These are phyloP conservation scores for Pterulicium gracile DNA, from an alignment of 1,284 basidiomycete genomes.

Conservation along the genomic window DNA sequence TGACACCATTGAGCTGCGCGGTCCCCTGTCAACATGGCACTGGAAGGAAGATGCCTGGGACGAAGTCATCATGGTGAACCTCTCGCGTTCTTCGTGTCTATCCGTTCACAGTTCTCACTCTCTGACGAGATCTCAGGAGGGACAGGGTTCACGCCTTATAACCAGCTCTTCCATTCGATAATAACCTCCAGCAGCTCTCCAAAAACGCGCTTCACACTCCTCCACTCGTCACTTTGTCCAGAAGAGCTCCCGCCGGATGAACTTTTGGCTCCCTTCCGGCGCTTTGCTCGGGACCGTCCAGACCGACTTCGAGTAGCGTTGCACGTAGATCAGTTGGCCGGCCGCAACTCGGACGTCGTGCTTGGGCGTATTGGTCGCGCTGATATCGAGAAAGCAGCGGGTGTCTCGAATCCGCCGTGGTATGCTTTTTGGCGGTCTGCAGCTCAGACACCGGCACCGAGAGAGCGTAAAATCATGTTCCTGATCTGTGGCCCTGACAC, in stretches of 20 bases:
- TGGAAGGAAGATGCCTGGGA: constrained; percentile 58
- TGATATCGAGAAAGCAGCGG: constrained; percentile 28
- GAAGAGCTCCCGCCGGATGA: constrained; percentile 54
- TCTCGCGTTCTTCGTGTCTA: neutral
- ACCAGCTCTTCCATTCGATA: constrained; percentile 47
- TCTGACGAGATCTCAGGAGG: constrained; percentile 66
- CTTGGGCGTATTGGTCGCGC: constrained; percentile 42
- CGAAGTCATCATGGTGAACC: constrained; percentile 65
- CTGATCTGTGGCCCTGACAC: constrained; percentile 71
- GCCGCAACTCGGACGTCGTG: constrained; percentile 11
- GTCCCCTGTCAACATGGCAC: constrained; percentile 65
- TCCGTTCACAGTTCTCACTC: constrained; percentile 2
- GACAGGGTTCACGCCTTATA: constrained; percentile 75
- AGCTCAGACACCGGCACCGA: constrained; percentile 13
- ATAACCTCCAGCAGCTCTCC: constrained; percentile 19
- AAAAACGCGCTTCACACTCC: constrained; percentile 50
- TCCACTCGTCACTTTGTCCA: constrained; percentile 55
- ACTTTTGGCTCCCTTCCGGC: constrained; percentile 39
- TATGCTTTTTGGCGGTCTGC: constrained; percentile 22
- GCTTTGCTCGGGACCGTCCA: constrained; percentile 36
- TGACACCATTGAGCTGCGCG: constrained; percentile 65
- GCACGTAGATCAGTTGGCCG: constrained; percentile 47
- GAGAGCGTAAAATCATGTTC: constrained; percentile 40
- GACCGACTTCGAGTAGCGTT: constrained; percentile 44
- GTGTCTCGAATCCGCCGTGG: constrained; percentile 32